A percentile compares a stretch with the other conserved stretches of the same genome.
These are phyloP conservation scores for Phialemoniopsis sp. DNA, from an alignment of 2,329 filamentous ascomycete species.

Conservation along the genomic window DNA sequence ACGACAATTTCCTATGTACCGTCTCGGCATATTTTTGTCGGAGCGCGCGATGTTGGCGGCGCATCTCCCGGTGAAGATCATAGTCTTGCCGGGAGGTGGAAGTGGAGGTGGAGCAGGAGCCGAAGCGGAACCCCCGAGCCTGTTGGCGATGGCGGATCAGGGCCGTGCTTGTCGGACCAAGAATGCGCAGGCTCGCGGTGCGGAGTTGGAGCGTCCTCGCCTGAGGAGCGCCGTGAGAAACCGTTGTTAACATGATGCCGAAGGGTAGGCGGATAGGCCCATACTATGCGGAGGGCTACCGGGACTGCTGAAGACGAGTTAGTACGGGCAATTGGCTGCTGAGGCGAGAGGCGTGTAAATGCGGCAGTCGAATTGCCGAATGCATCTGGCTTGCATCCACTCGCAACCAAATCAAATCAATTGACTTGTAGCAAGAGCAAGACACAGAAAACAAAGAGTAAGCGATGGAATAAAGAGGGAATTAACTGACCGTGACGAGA, in stretches of 20 bases:
- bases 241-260: slow-evolving; percentile 10
- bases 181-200: slow-evolving; percentile 4
- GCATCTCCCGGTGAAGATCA: slow-evolving; percentile 34
- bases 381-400: no score
- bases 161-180: slow-evolving; percentile 8
- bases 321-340: background rate
- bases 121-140: slow-evolving; percentile 43
- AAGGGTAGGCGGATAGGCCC: background rate
- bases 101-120: slow-evolving; percentile 37
- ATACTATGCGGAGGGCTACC: no score
- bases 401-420: no score
- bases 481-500: no score
- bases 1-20: slow-evolving; percentile 37
- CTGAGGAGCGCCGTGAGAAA: slow-evolving; percentile 6
- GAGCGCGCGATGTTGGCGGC: slow-evolving; percentile 35
- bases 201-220: slow-evolving; percentile 5
- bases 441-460: no score
- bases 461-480: no score
- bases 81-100: slow-evolving; percentile 20
- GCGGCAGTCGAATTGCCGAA: no score
- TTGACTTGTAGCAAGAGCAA: no score
- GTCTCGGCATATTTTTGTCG: slow-evolving; percentile 43
- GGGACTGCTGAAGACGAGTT: background rate
- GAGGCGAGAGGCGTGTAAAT: no score
- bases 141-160: slow-evolving; percentile 27